Evolutionary conservation across 2,329 filamentous ascomycete species (phyloP).

Genomic region (Endoconidiophora laricicola): DNA sequence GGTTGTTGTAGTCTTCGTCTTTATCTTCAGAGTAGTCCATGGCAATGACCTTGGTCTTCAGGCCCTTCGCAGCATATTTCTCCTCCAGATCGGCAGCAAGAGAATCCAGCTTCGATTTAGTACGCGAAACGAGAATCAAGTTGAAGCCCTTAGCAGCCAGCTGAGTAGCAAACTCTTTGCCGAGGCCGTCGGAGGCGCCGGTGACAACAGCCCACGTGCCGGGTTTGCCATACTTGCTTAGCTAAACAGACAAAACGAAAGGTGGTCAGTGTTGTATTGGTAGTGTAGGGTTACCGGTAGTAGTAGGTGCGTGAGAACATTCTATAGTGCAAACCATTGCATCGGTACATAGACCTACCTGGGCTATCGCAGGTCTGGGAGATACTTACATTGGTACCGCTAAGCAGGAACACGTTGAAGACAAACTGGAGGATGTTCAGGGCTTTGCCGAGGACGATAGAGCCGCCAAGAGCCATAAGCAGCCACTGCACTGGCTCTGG

Average conservation of each 20-base stretch:
- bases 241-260: slow-evolving; percentile 30
- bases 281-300: background rate
- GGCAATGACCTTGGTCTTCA: slow-evolving; percentile 61
- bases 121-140: slow-evolving; percentile 84
- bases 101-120: slow-evolving; percentile 72
- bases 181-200: slow-evolving; percentile 87
- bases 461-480: slow-evolving; percentile 38
- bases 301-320: background rate
- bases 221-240: slow-evolving; percentile 77
- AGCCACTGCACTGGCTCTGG: slow-evolving; percentile 29
- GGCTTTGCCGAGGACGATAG: slow-evolving; percentile 39
- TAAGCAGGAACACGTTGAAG: slow-evolving; percentile 51
- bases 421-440: slow-evolving; percentile 44
- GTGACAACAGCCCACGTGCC: slow-evolving; percentile 92
- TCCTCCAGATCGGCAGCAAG: slow-evolving; percentile 59
- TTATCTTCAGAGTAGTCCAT: slow-evolving; percentile 84
- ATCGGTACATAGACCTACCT: background rate
- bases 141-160: slow-evolving; percentile 88
- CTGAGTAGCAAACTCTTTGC: slow-evolving; percentile 88
- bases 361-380: background rate
- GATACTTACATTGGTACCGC: slow-evolving; percentile 40
- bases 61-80: slow-evolving; percentile 42
- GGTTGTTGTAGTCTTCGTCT: slow-evolving; percentile 60
- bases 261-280: no score
- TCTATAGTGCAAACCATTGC: background rate